A percentile compares a stretch with the other conserved stretches of the same genome.
These are phyloP conservation scores for Diaporthe destruens DNA, from an alignment of 2,329 filamentous ascomycete species.

Conservation along the genomic window DNA sequence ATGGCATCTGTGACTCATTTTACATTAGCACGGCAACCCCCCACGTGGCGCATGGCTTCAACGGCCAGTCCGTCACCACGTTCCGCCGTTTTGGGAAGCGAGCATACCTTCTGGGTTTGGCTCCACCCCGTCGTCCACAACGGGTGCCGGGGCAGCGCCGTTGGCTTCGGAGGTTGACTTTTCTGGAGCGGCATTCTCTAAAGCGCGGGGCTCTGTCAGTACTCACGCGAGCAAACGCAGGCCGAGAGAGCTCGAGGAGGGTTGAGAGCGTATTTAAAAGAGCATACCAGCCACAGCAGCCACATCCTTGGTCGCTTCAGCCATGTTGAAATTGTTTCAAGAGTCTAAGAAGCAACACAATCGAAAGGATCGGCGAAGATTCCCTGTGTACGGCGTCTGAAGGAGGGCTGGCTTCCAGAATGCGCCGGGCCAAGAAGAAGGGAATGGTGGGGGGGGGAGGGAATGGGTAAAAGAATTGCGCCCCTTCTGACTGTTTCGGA, in stretches of 20 bases:
- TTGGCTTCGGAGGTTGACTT: conserved; percentile 21
- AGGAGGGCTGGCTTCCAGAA: conserved; percentile 32
- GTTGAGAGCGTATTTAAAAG: not conserved
- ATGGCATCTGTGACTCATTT: conserved; percentile 59
- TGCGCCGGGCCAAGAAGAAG: conserved; percentile 37
- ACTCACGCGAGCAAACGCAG: conserved; percentile 18
- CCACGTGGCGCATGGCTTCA: not conserved
- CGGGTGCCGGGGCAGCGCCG: conserved; percentile 41
- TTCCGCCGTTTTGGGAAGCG: conserved; percentile 45
- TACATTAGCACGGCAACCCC: conserved; percentile 43
- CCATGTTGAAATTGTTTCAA: conserved; percentile 37
- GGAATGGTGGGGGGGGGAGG: conserved; percentile 25
- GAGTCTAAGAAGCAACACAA: not conserved
- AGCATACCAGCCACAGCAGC: conserved; percentile 37
- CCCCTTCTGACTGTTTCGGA: conserved; percentile 29
- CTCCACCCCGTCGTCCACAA: conserved; percentile 48
- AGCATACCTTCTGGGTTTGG: conserved; percentile 50
- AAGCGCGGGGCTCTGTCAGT: conserved; percentile 21
- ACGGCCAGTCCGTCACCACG: not conserved
- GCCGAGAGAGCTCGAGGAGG: not conserved
- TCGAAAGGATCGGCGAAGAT: conserved; percentile 16
- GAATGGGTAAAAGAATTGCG: conserved; percentile 21
- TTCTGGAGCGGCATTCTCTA: conserved; percentile 39
- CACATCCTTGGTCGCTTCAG: conserved; percentile 39
- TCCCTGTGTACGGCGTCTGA: not conserved